Evolutionary conservation across 2,329 filamentous ascomycete genomes (phyloP).

Genomic region (Talaromyces sp.): DNA sequence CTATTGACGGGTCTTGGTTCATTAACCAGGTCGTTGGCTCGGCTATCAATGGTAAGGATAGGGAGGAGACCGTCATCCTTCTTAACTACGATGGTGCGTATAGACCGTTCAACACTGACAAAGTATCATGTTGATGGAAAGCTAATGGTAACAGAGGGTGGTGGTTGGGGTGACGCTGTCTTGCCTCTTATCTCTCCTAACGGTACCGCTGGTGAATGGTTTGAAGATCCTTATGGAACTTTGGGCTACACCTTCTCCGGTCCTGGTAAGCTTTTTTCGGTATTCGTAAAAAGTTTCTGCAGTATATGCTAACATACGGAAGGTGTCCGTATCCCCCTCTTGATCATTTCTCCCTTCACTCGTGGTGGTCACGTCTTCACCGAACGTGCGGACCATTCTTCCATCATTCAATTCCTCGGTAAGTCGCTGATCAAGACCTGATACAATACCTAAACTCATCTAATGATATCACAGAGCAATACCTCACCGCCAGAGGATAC

Average conservation of each 20-base stretch:
- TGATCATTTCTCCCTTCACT: conserved; percentile 56
- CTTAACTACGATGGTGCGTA: conserved; percentile 15
- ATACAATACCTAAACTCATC: not conserved
- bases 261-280: conserved; percentile 25
- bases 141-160: conserved; percentile 42
- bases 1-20: conserved; percentile 54
- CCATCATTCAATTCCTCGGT: conserved; percentile 51
- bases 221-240: conserved; percentile 44
- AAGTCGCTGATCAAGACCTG: not conserved
- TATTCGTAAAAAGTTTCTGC: not conserved
- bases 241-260: conserved; percentile 45
- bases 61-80: conserved; percentile 45
- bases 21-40: conserved; percentile 53
- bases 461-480: not conserved
- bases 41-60: conserved; percentile 49
- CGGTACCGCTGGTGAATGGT: conserved; percentile 53
- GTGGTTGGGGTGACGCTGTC: conserved; percentile 56
- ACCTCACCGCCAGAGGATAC: conserved; percentile 11
- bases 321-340: conserved; percentile 52
- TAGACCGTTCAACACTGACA: too few relatives aligned
- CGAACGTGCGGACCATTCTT: conserved; percentile 55
- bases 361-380: conserved; percentile 54
- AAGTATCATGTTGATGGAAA: not conserved
- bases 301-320: not conserved
- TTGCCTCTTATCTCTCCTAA: conserved; percentile 49